Base-by-base conservation (phyloP, 139 green algal species). In the Coelastrella sp. region DNA sequence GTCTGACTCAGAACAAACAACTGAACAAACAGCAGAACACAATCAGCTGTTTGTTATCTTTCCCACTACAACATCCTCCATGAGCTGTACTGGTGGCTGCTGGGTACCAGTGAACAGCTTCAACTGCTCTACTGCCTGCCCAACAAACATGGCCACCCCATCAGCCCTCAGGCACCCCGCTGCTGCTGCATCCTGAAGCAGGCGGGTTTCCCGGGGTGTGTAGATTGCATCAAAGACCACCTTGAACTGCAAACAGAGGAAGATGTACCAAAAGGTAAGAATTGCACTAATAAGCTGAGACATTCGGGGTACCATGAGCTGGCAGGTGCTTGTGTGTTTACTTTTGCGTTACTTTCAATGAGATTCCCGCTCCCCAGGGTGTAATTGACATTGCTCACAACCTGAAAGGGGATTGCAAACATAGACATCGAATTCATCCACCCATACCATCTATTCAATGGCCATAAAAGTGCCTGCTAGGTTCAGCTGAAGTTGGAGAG, bases 141-240 rank as follows among this genome's bases (percentile, higher is more conserved):
- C 96, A 20, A 99, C 97, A 96, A 99, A 99, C 98, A 99, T 99
- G 72, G 98, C 95, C 73, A 97, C 88, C 0, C 94, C 94, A 65
- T 95, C 94, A 27, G 93, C 94, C 7, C 90, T 76, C 15, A 81
- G 85, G 80, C 85, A 93, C n/a, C 95, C 94, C 0, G 78, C 91
- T 7, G 83, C 91, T 27, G 60, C 24, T 17, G 95, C 96, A 24
- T 98, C 94, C 63, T 82, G 87, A 60, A 99, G 93, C 89, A 99
- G 92, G 73, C 87, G 94, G 4, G 98, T 99, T 49, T 98, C 88
- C 83, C 98, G 92, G 20, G 98, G 98, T 3, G 96, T 99, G 95
- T 99, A 99, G 11, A 99, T 95, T 0, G 98, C 98, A 82, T 99
- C 98, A 94, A 99, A 99, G 14, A 99, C 98, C 4, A 99, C 89